Evolutionary conservation across 78 protist genomes (phyloP), one percentile per base, ranked within the genome.

Genomic region (Neovahlkampfia damariscottae): DNA sequence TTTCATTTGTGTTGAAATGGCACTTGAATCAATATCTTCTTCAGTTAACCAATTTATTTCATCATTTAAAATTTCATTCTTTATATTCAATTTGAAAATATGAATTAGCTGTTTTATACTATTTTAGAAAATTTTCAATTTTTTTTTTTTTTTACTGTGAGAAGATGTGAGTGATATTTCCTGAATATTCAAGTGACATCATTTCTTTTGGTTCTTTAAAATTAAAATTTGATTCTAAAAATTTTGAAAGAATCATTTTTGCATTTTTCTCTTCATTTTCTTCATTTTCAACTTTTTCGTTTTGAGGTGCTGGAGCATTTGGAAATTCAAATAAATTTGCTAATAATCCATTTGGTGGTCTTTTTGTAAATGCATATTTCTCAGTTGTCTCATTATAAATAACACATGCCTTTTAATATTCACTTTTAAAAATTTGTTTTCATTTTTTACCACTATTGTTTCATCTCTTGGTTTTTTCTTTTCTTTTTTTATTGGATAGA

Each of bases 321-420:
- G 79, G 79, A 29, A 75, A 75, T 9, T 75, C 79, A 62, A 62
- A 75, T 67, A 75, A 3, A 58, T 58, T 58, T 9, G 62, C 79
- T n/a, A 75, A 58, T 58, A 75, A 29, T 50, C 79, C 79, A 10
- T 40, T 67, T 28, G 40, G 74, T 9, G 79, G 79, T 9, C 79
- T n/a, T 67, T 75, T 4, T n/a, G 5, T 5, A 41, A 75, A 29
- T 6, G 6, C 36, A 6, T 29, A n/a, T 9, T 29, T 6, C 4
- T 67, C 79, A 6, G 41, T 3, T 19, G 34, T 5, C 40, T n/a
- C 10, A 75, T 29, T 7, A 75, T 4, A n/a, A 6, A 6, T 7
- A 5, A n/a, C n/a, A n/a, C n/a, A n/a, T n/a, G n/a, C n/a, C n/a
- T n/a, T n/a, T n/a, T n/a, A n/a, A n/a, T n/a, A n/a, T n/a, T n/a